Evolutionary conservation across 768 basidiomycete genomes (phyloP).

Genomic region (Lactarius psammicola): DNA sequence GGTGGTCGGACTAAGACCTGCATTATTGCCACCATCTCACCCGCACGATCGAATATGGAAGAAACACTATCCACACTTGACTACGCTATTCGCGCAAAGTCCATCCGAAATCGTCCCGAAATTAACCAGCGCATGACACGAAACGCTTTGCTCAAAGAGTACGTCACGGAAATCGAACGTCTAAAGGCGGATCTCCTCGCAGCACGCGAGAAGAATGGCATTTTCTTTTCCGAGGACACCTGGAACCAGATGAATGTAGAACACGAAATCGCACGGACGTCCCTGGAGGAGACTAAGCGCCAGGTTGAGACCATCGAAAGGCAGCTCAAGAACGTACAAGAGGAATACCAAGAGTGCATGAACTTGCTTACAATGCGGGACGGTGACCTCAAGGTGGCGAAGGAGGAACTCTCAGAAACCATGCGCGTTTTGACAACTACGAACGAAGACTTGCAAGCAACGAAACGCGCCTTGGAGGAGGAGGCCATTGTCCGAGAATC

Average conservation of each 20-base stretch:
- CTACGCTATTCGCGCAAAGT: slow-evolving; percentile 93
- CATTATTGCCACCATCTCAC: slow-evolving; percentile 95
- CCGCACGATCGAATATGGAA: slow-evolving; percentile 90
- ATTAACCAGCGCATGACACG: slow-evolving; percentile 93
- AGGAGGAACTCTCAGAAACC: slow-evolving; percentile 52
- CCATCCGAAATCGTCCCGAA: slow-evolving; percentile 93
- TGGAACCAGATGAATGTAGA: slow-evolving; percentile 82
- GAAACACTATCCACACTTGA: slow-evolving; percentile 97
- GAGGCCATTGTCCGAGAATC: slow-evolving; percentile 77
- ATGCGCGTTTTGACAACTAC: slow-evolving; percentile 52
- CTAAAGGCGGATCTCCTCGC: slow-evolving; percentile 88
- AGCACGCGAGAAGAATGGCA: slow-evolving; percentile 93
- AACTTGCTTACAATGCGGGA: slow-evolving; percentile 71
- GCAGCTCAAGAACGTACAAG: slow-evolving; percentile 73
- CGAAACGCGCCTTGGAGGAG: slow-evolving; percentile 67
- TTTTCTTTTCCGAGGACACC: slow-evolving; percentile 87
- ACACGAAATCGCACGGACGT: slow-evolving; percentile 72
- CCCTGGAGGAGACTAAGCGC: slow-evolving; percentile 78
- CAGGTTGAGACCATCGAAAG: slow-evolving; percentile 81
- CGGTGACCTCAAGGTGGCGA: slow-evolving; percentile 66
- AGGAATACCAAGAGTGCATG: slow-evolving; percentile 92
- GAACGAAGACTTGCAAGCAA: slow-evolving; percentile 55
- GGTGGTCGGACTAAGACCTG: slow-evolving; percentile 97
- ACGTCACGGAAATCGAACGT: slow-evolving; percentile 88
- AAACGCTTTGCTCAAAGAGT: slow-evolving; percentile 89